Evolutionary conservation across 805 yeast species (phyloP), one percentile per base, ranked within the genome.

Genomic region (Spathaspora girioi): DNA sequence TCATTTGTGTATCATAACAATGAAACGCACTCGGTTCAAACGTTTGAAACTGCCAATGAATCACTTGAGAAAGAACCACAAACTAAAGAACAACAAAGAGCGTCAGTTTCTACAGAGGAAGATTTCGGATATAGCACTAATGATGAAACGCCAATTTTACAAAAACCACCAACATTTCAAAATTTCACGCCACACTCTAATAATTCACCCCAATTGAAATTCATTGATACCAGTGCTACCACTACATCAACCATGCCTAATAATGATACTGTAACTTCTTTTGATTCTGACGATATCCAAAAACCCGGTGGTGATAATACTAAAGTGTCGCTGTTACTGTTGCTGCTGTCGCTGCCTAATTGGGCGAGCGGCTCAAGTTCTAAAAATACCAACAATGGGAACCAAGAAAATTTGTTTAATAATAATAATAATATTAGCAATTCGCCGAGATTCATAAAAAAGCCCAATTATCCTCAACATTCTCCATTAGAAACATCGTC

Each of bases 11-110:
- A 42, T 42, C 43, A 44, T 12, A 44, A 26, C 19, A 14, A 18
- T 19, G 26, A 35, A 31, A 14, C 56, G 4, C 45, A 50, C 46
- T 60, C 68, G 26, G 54, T 58, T 5, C 68, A 59, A 56, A 57
- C 68, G 10, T 67, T 67, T 46, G 67, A 65, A 50, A 65, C 71
- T 1, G 69, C 70, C 15, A 54, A 44, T 8, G 50, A 54, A 19
- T 57, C 61, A 23, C 12, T 43, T 15, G 32, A 43, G 4, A 42
- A 11, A 19, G 19, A 43, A 11, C 50, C 26, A 15, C n/a, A n/a
- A n/a, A n/a, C n/a, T n/a, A n/a, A n/a, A n/a, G n/a, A n/a, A 17
- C 32, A n/a, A 20, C 20, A 20, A 14, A 18, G 8, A 18, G 18
- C n/a, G 31, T 62, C 64, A 2, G 47, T 60, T 14, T 52, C 61